phyloP scores from a whole-genome alignment of 768 basidiomycete genomes.

The Auriculariales sp. region DNA sequence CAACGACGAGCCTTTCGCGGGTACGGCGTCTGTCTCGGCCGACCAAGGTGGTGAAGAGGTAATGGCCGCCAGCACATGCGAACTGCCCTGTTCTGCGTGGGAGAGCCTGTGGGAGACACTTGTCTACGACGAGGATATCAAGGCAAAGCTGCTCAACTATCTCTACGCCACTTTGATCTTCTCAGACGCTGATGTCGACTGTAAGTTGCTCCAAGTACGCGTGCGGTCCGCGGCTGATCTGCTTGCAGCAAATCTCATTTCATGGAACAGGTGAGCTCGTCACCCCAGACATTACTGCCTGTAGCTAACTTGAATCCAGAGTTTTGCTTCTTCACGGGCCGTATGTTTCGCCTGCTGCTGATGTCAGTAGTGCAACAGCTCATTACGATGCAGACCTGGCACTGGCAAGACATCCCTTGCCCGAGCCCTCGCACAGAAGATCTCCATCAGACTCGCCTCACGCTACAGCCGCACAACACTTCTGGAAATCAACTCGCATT shows the following conservation, averaged over 20 bases:
- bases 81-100: conserved; percentile 68
- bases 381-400: conserved; percentile 41
- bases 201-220: conserved; percentile 27
- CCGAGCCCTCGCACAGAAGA: conserved; percentile 85
- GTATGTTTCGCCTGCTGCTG: conserved; percentile 5
- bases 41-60: conserved; percentile 60
- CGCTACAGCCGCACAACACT: conserved; percentile 81
- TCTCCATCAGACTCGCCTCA: conserved; percentile 1
- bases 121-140: conserved; percentile 77
- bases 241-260: conserved; percentile 54
- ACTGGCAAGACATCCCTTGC: conserved; percentile 96
- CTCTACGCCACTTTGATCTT: conserved; percentile 90
- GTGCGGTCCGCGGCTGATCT: neutral
- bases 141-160: conserved; percentile 79
- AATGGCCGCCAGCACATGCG: conserved; percentile 79
- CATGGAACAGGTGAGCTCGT: conserved; percentile 68
- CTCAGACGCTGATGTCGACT: conserved; percentile 75
- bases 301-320: conserved; percentile 11
- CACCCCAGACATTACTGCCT: neutral
- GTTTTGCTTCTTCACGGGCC: conserved; percentile 92
- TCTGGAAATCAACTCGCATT: conserved; percentile 96
- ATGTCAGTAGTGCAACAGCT: neutral
- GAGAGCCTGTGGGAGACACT: conserved; percentile 91
- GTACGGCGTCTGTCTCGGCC: conserved; percentile 32
- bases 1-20: conserved; percentile 52